phyloP scores from a whole-genome alignment of 345 rosid species.

The Trapa bicornis region DNA sequence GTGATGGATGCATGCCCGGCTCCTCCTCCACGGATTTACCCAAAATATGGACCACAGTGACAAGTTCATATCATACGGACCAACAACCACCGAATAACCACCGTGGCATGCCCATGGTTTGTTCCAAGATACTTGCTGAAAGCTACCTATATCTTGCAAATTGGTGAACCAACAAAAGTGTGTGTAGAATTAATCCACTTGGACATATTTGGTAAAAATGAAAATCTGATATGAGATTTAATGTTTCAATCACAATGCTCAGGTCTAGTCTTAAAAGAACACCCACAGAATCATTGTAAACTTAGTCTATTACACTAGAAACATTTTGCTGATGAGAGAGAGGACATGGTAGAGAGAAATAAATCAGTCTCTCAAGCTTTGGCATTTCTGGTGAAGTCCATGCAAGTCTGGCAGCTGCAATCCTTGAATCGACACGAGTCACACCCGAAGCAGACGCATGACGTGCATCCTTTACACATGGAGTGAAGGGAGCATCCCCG shows the following conservation, averaged over 20 bases:
- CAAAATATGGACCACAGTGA: background rate
- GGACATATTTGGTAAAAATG: background rate
- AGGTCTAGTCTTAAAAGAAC: background rate
- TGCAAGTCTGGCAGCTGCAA: constrained; percentile 93
- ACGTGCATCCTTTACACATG: constrained; percentile 90
- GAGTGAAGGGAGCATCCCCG: constrained; percentile 73
- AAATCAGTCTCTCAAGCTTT: constrained; percentile 21
- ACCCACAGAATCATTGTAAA: background rate
- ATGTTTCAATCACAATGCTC: background rate
- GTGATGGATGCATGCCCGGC: too few relatives aligned
- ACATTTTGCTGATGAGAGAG: background rate
- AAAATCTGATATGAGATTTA: background rate
- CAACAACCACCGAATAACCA: background rate
- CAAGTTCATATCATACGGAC: background rate
- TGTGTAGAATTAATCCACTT: background rate
- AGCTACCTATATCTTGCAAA: too few relatives aligned
- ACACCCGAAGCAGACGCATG: constrained; percentile 95
- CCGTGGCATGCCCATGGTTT: too few relatives aligned
- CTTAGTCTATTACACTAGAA: background rate
- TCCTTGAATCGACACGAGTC: constrained; percentile 74
- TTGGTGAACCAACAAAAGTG: too few relatives aligned
- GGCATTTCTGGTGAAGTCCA: constrained; percentile 64
- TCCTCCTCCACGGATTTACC: too few relatives aligned
- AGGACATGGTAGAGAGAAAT: background rate
- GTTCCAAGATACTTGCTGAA: background rate